Conservation (phyloP, 2,329 filamentous ascomycete species). For the Trichoderma harzianum region DNA sequence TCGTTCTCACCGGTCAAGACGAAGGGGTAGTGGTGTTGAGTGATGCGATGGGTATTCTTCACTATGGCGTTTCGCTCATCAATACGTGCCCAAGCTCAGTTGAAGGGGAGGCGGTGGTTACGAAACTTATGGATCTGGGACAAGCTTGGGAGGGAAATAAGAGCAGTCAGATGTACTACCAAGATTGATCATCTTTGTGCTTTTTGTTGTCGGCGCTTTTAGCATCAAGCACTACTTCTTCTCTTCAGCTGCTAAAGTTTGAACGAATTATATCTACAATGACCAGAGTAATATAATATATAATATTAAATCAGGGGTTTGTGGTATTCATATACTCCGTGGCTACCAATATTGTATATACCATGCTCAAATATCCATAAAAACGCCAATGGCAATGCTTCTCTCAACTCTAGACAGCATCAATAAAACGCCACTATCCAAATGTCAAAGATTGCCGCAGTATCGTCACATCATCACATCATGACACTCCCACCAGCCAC, state of each 20-base stretch:
- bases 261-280: background rate
- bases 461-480: background rate
- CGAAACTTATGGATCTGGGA: background rate
- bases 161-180: background rate
- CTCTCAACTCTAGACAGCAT: background rate
- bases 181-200: background rate
- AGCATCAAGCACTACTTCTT: background rate
- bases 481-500: background rate
- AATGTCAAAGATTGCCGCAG: background rate
- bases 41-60: background rate
- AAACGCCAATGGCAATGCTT: background rate
- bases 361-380: background rate
- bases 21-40: background rate
- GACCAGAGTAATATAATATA: background rate
- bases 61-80: slow-evolving; percentile 9
- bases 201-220: background rate
- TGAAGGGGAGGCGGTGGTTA: background rate
- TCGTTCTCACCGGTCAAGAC: background rate
- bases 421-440: background rate
- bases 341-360: background rate
- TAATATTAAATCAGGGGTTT: background rate
- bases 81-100: background rate
- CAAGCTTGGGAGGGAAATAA: background rate
- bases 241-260: background rate
- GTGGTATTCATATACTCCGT: background rate